Percentiles rank a stretch among this genome's conserved stretches.
phyloP scores from a whole-genome alignment of 495 filamentous ascomycete species.

The Aspergillus haitiensis region DNA sequence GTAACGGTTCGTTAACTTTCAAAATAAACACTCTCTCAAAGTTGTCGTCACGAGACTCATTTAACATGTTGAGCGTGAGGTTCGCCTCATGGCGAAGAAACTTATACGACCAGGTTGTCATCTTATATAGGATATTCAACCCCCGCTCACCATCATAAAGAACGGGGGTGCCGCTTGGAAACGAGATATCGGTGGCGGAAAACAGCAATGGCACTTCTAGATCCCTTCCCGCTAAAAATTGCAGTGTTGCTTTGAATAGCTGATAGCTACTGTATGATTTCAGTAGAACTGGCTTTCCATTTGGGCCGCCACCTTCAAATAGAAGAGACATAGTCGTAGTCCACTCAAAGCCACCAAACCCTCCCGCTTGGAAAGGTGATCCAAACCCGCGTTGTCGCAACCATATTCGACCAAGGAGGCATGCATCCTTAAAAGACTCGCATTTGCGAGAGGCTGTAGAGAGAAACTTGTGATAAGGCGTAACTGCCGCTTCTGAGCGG shows the following conservation, averaged over 20 bases:
- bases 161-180: conserved; percentile 43
- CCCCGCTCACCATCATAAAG: conserved; percentile 66
- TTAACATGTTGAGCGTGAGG: conserved; percentile 68
- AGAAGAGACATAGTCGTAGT: conserved; percentile 73
- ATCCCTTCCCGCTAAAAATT: conserved; percentile 75
- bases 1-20: conserved; percentile 63
- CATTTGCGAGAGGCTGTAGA: conserved; percentile 65
- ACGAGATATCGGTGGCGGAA: conserved; percentile 33
- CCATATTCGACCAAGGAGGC: conserved; percentile 84
- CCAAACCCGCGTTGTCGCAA: conserved; percentile 82
- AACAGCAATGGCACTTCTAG: conserved; percentile 65
- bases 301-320: conserved; percentile 69
- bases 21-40: conserved; percentile 82
- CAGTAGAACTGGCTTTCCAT: conserved; percentile 68
- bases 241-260: conserved; percentile 86
- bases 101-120: conserved; percentile 81
- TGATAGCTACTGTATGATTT: conserved; percentile 86
- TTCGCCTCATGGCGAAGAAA: conserved; percentile 69
- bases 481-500: conserved; percentile 70
- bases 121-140: conserved; percentile 87
- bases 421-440: conserved; percentile 74
- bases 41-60: conserved; percentile 70
- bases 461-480: conserved; percentile 71
- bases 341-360: conserved; percentile 95
- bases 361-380: conserved; percentile 65